phyloP scores from a whole-genome alignment of 139 green algal genomes.

The Chlorella vulgaris region DNA sequence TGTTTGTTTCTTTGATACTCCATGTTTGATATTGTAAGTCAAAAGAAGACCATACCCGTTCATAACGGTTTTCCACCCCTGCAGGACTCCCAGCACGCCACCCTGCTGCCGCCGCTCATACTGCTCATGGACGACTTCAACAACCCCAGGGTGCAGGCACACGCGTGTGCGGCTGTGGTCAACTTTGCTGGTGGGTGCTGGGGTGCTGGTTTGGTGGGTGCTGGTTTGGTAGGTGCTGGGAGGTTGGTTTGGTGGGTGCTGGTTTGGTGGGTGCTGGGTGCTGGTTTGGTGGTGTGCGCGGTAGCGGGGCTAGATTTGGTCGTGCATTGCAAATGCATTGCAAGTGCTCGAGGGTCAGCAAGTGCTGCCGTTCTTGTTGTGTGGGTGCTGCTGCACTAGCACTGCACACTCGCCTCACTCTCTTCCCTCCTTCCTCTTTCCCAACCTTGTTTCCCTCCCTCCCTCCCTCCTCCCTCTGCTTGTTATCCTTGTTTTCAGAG shows the following conservation, averaged over 20 bases:
- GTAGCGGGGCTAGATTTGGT: too few species aligned
- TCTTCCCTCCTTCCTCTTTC: too few species aligned
- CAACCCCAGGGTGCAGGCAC: slow-evolving; percentile 92
- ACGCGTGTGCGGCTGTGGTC: slow-evolving; percentile 93
- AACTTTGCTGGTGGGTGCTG: slow-evolving; percentile 93
- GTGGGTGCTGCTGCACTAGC: too few species aligned
- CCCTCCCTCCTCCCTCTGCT: too few species aligned
- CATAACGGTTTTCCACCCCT: background rate
- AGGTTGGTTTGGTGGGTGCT: background rate
- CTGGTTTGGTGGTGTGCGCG: background rate
- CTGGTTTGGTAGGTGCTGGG: background rate
- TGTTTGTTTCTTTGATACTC: too few species aligned
- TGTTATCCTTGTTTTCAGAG: background rate
- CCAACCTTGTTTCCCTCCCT: too few species aligned
- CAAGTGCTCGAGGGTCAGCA: background rate
- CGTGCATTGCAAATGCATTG: too few species aligned
- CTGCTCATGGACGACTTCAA: slow-evolving; percentile 86
- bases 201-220: background rate
- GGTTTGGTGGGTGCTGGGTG: background rate
- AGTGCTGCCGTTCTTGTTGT: background rate
- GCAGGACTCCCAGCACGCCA: slow-evolving; percentile 57
- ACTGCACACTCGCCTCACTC: too few species aligned
- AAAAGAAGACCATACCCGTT: background rate
- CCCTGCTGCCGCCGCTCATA: slow-evolving; percentile 69
- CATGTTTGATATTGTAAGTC: background rate